phyloP scores from a whole-genome alignment of 768 basidiomycete species.

The Naganishia friedmannii region DNA sequence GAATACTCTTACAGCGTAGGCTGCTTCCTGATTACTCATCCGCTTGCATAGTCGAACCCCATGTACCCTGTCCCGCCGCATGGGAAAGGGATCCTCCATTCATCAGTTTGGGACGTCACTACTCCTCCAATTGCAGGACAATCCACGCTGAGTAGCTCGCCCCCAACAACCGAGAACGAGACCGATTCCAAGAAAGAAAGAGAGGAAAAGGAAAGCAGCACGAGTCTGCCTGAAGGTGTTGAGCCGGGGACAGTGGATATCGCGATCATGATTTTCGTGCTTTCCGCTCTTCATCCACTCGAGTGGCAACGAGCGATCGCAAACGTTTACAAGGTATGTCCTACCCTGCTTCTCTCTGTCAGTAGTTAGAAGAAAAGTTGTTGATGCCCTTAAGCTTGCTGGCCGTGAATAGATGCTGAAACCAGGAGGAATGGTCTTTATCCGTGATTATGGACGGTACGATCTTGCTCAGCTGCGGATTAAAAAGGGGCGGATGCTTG shows the following conservation, averaged over 20 bases:
- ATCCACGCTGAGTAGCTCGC: slow-evolving; percentile 24
- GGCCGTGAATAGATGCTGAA: slow-evolving; percentile 70
- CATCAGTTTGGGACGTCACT: slow-evolving; percentile 88
- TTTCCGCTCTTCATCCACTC: slow-evolving; percentile 85
- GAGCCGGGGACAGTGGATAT: slow-evolving; percentile 74
- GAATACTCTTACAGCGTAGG: too few species aligned
- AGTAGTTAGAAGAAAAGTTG: too few species aligned
- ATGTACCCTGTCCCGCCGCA: slow-evolving; percentile 65
- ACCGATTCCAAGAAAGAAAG: background rate
- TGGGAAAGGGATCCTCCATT: slow-evolving; percentile 64
- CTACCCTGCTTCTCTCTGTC: background rate
- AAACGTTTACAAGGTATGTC: slow-evolving; percentile 69
- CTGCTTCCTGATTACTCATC: too few species aligned
- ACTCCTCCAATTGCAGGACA: slow-evolving; percentile 51
- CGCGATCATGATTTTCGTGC: slow-evolving; percentile 84
- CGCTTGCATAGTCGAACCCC: slow-evolving; percentile 65
- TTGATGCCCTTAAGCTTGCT: background rate
- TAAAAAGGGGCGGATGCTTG: slow-evolving; percentile 78
- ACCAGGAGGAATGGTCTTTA: slow-evolving; percentile 75
- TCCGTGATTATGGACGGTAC: slow-evolving; percentile 92
- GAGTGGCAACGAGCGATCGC: slow-evolving; percentile 82
- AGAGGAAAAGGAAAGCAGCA: background rate
- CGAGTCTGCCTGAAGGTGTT: slow-evolving; percentile 63
- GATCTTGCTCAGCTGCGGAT: slow-evolving; percentile 94
- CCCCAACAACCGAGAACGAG: background rate